A percentile compares a stretch with the other conserved stretches of the same genome.
Conservation (phyloP, 345 rosid genomes). For the Lepidium aucheri region DNA sequence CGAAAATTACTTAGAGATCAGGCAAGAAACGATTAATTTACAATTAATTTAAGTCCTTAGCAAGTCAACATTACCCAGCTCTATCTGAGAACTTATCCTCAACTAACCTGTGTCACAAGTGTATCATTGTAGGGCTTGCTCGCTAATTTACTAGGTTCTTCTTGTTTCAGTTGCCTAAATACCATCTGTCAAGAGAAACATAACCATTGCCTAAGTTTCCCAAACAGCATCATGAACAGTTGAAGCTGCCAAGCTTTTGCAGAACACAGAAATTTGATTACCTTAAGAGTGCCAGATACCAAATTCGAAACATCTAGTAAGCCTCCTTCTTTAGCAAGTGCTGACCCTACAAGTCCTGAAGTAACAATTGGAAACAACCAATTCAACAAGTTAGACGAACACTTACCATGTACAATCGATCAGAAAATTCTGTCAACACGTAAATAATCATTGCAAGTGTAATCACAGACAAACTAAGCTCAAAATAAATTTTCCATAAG, state of each 20-base stretch:
- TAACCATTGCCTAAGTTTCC: conserved; percentile 2
- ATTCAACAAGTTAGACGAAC: neutral
- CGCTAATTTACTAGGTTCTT: conserved; percentile 42
- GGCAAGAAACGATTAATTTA: neutral
- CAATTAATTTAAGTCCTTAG: neutral
- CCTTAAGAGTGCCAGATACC: conserved; percentile 75
- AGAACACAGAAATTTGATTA: conserved; percentile 10
- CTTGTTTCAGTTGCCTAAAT: conserved; percentile 46
- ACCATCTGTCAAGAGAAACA: conserved; percentile 37
- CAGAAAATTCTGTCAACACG: neutral
- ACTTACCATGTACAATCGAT: neutral
- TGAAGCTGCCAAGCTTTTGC: neutral
- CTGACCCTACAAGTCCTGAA: conserved; percentile 76
- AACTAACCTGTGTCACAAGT: conserved; percentile 72
- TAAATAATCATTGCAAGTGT: neutral
- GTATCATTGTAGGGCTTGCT: conserved; percentile 54
- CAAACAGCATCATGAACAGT: neutral
- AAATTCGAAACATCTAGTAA: conserved; percentile 44
- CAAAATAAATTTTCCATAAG: neutral
- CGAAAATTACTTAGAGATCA: conserved; percentile 7
- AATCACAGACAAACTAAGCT: neutral
- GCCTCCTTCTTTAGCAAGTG: conserved; percentile 68
- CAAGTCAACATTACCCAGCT: neutral
- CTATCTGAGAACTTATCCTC: neutral
- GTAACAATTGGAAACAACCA: neutral